Percentiles rank a stretch among this genome's conserved stretches.
Evolutionary conservation across 352 stramenopile genomes (phyloP).

Genomic region (Thalassiosira sp.): DNA sequence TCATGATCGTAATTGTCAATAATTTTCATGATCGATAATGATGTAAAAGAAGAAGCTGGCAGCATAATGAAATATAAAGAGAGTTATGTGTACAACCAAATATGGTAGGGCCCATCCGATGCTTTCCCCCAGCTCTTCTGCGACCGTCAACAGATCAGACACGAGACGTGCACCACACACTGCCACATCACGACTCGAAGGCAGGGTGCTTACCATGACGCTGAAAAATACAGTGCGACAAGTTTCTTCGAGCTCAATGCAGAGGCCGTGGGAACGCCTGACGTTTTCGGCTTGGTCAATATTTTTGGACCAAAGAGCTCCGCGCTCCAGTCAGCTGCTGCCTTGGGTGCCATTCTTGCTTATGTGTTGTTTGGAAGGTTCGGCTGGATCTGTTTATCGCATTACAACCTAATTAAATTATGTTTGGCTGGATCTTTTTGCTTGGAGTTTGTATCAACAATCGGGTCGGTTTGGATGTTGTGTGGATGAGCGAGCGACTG

Average conservation of each 20-base stretch:
- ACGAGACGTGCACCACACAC: slow-evolving; percentile 4
- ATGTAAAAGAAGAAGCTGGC: background rate
- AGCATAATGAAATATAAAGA: background rate
- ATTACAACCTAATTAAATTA: too few relatives aligned
- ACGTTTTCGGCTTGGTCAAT: slow-evolving; percentile 51
- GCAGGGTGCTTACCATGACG: slow-evolving; percentile 69
- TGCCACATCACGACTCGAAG: slow-evolving; percentile 12
- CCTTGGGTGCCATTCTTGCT: background rate
- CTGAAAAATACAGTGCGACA: slow-evolving; percentile 92
- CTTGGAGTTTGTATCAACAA: too few relatives aligned
- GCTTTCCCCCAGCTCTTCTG: background rate
- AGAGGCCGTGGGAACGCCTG: slow-evolving; percentile 32
- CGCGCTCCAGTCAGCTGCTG: slow-evolving; percentile 20
- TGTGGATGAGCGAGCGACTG: too few relatives aligned
- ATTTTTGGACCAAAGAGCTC: slow-evolving; percentile 52
- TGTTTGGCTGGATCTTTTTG: too few relatives aligned
- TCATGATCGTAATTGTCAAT: too few relatives aligned
- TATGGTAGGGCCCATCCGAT: background rate
- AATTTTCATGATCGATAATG: slow-evolving; percentile 11
- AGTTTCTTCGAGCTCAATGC: slow-evolving; percentile 59
- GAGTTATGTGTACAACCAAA: background rate
- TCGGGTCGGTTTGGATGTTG: too few relatives aligned
- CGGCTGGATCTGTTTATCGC: too few relatives aligned
- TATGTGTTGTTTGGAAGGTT: too few relatives aligned
- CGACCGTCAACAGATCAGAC: background rate